phyloP scores from a whole-genome alignment of 257 asterid genomes.

The Salvia splendens region DNA sequence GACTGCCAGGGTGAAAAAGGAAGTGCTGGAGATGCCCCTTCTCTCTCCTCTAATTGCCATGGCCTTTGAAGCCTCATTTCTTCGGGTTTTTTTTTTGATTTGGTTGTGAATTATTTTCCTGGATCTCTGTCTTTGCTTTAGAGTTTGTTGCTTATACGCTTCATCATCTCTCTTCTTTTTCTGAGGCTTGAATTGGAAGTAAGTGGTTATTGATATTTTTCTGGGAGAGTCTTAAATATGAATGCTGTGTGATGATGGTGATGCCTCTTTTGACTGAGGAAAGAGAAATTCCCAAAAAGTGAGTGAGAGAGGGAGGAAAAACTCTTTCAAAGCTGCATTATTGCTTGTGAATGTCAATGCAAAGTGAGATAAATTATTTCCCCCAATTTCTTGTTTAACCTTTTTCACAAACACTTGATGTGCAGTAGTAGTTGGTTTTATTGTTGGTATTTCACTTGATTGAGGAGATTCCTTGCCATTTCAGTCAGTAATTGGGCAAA shows the following conservation, averaged over 20 bases:
- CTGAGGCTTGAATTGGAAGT: slow-evolving; percentile 39
- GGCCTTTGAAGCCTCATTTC: slow-evolving; percentile 30
- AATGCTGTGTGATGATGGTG: slow-evolving; percentile 47
- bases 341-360: slow-evolving; percentile 61
- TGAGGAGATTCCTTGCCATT: slow-evolving; percentile 31
- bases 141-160: slow-evolving; percentile 28
- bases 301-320: slow-evolving; percentile 29
- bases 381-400: slow-evolving; percentile 30
- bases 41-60: slow-evolving; percentile 39
- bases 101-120: slow-evolving; percentile 31
- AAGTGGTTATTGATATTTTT: slow-evolving; percentile 41
- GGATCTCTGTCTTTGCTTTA: slow-evolving; percentile 31
- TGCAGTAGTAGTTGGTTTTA: slow-evolving; percentile 3
- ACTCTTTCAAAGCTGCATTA: slow-evolving; percentile 44
- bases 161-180: slow-evolving; percentile 24
- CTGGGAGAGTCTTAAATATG: slow-evolving; percentile 43
- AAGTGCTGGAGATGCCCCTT: slow-evolving; percentile 42
- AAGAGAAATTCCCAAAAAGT: slow-evolving; percentile 24
- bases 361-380: slow-evolving; percentile 38
- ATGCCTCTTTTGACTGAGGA: slow-evolving; percentile 60
- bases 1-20: slow-evolving; percentile 32
- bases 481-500: slow-evolving; percentile 8
- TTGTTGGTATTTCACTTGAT: neutral
- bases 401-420: slow-evolving; percentile 38
- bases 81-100: slow-evolving; percentile 37